Percentiles rank a stretch among this genome's conserved stretches.
phyloP scores from a whole-genome alignment of 1,139 yeast species.

The Pichia sp. region DNA sequence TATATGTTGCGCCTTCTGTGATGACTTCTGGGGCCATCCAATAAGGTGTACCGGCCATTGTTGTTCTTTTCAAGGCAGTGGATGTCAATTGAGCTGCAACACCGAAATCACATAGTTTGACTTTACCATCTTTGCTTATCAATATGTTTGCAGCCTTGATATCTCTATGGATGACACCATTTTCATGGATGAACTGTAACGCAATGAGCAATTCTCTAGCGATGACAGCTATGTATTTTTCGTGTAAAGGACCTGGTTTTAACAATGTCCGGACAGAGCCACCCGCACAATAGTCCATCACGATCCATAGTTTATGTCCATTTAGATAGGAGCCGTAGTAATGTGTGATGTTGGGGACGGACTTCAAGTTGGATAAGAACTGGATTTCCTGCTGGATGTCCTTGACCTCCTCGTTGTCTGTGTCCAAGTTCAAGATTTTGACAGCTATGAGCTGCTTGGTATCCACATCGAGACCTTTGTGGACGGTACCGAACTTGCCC shows the following conservation, averaged over 20 bases:
- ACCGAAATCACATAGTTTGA: conserved; percentile 95
- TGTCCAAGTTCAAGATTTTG: conserved; percentile 88
- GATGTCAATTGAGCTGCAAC: conserved; percentile 93
- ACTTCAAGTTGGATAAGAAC: conserved; percentile 76
- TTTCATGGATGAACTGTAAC: conserved; percentile 75
- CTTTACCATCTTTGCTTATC: conserved; percentile 85
- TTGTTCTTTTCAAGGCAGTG: conserved; percentile 76
- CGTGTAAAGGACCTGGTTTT: conserved; percentile 88
- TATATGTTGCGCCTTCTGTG: conserved; percentile 77
- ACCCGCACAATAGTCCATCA: conserved; percentile 98
- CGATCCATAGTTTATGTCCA: conserved; percentile 93
- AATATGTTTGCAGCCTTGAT: conserved; percentile 94
- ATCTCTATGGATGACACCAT: conserved; percentile 94
- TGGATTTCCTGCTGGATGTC: conserved; percentile 95
- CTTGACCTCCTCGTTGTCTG: conserved; percentile 90
- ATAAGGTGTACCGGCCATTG: conserved; percentile 98
- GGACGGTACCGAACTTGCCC: conserved; percentile 96
- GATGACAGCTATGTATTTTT: conserved; percentile 75
- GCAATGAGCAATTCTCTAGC: conserved; percentile 80
- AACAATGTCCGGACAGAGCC: conserved; percentile 89
- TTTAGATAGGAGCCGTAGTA: conserved; percentile 86
- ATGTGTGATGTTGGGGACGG: conserved; percentile 87
- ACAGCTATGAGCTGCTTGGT: conserved; percentile 86
- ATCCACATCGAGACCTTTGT: conserved; percentile 69
- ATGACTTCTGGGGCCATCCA: conserved; percentile 99